Conservation (phyloP, 805 yeast species). For the Vanderwaltozyma yarrowii region DNA sequence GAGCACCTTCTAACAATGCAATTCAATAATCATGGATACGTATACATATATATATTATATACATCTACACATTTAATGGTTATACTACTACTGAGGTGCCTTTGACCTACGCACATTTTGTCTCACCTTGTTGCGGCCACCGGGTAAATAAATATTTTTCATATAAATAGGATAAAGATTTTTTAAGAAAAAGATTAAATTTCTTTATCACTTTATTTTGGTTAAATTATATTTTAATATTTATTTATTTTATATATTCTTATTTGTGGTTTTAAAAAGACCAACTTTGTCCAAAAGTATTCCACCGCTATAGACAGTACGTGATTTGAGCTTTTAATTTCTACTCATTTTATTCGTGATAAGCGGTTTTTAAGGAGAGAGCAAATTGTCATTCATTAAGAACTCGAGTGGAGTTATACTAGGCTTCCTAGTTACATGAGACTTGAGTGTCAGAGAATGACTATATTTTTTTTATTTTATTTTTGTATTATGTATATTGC, state of each 20-base stretch:
- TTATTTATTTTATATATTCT: constrained; percentile 19
- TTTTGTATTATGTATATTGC: background rate
- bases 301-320: constrained; percentile 68
- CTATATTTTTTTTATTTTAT: constrained; percentile 10
- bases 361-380: constrained; percentile 26
- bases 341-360: constrained; percentile 23
- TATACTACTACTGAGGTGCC: no score
- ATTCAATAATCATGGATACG: no score
- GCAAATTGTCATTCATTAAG: constrained; percentile 23
- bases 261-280: constrained; percentile 6
- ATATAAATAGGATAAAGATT: no score
- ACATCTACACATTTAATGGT: no score
- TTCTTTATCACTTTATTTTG: background rate
- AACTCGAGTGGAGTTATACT: constrained; percentile 25
- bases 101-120: no score
- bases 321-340: constrained; percentile 16
- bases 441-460: constrained; percentile 29
- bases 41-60: no score
- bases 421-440: constrained; percentile 16
- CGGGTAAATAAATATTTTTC: no score
- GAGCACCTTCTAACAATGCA: no score
- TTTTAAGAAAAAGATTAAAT: no score
- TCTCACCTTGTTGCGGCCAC: no score
- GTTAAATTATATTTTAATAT: constrained; percentile 2
- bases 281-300: constrained; percentile 56